A percentile compares a stretch with the other conserved stretches of the same genome.
These are phyloP conservation scores for Murraya paniculata DNA, from an alignment of 345 rosid species.

Conservation along the genomic window DNA sequence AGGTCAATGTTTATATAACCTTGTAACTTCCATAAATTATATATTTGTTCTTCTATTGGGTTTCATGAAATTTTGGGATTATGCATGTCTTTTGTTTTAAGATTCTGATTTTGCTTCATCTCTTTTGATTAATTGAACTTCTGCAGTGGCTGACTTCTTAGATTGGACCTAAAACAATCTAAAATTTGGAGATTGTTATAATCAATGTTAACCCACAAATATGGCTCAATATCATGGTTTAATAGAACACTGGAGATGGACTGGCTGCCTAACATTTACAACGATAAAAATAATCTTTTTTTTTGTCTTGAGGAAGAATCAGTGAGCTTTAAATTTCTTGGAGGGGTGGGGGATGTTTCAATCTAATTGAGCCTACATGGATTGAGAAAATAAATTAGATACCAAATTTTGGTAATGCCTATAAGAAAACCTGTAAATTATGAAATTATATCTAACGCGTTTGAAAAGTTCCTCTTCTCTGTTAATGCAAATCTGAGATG, in stretches of 20 bases:
- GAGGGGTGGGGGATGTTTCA: neutral
- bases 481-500: neutral
- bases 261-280: neutral
- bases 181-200: neutral
- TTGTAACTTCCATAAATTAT: neutral
- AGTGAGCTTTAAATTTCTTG: constrained; percentile 4
- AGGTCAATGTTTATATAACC: neutral
- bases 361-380: neutral
- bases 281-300: neutral
- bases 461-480: neutral
- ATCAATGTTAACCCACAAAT: neutral
- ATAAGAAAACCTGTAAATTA: neutral
- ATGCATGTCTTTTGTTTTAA: neutral
- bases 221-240: neutral
- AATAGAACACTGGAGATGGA: neutral
- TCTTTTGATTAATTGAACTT: neutral
- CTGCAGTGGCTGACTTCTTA: neutral
- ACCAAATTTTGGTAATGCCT: neutral
- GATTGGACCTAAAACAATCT: neutral
- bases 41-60: neutral
- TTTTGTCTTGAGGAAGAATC: neutral
- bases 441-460: neutral
- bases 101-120: neutral
- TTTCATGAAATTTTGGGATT: neutral
- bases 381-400: neutral